Base-by-base conservation (phyloP, 2,329 filamentous ascomycete species). In the Aaosphaeria arxii region DNA sequence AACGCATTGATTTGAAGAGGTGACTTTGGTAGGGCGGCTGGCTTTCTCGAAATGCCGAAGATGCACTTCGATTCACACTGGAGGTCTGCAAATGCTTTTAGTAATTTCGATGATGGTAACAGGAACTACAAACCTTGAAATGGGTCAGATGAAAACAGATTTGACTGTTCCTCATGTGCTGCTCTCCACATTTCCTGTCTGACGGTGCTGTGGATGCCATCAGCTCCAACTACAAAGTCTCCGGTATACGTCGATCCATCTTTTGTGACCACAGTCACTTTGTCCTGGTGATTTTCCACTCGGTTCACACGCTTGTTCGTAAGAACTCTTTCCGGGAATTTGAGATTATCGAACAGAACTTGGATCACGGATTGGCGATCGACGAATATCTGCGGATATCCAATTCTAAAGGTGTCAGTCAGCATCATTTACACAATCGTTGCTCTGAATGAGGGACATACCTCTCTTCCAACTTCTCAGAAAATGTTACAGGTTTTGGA, bases 321-420 rank as follows among this genome's bases (percentile, higher is more conserved):
- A 28, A 11, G 28, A 24, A 41, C 24, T 4, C 4, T 36, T 11
- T 9, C 9, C 13, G 9, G 9, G 33, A 11, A 9, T 36, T 17
- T 41, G 11, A 41, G 7, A 41, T 41, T 11, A 9, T 41, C 39
- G 17, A 11, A 41, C 24, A 41, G 11, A n/a, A 24, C 43, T 39
- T 3, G 40, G 29, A 49, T 41, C 6, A 49, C 35, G 36, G 45
- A 45, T 13, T 43, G 43, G 9, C 48, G 44, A 40, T 50, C 32
- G 36, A 50, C 36, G 29, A 50, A 50, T 24, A 50, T 40, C 39
- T 41, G 45, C 7, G 42, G 42, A 28, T 49, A 49, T 1, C 56
- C 55, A 39, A 11, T 9, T 13, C 33, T 36, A 36, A 11, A 36
- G 2, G 17, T 24, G 17, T 24, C 17, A 36, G 33, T 36, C 33